Evolutionary conservation across 805 yeast genomes (phyloP), one percentile per base, ranked within the genome.

Genomic region (Zygosaccharomyces pseudorouxii): DNA sequence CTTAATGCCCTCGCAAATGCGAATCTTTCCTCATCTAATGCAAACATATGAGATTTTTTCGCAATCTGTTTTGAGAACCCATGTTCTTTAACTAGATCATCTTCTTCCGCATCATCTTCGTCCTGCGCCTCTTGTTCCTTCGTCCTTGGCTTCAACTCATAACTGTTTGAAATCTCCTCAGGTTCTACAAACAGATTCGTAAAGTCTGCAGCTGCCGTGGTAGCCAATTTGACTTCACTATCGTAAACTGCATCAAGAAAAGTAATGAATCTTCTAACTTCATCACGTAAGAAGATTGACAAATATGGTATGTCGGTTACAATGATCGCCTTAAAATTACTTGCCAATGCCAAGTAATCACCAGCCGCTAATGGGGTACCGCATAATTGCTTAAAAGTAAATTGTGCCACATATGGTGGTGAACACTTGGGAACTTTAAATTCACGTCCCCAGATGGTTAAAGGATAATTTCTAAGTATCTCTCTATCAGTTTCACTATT

Each of bases 241-340:
- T 93, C 98, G 65, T 93, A 93, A 3, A 90, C 95, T 0, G 99
- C 97, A 66, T 93, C 99, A 47, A 93, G 69, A 58, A 93, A 93
- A 0, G 96, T 93, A 65, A 93, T 93, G 63, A 93, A 92, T 58
- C 99, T 74, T 61, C 98, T 77, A 20, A 90, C 88, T 55, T 84
- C 77, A 60, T 93, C 97, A 54, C 96, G 77, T 42, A 80, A 84
- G 56, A 84, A 77, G 10, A 85, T 75, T 18, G 95, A 81, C 60
- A 93, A 69, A 53, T 82, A 82, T 9, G 99, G 99, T 38, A 93
- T 89, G 63, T 93, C 98, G 0, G 97, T 89, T 41, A 93, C 77
- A n/a, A 93, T 81, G 55, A 89, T 84, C 5, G 89, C 79, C 46
- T 79, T 78, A 71, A 82, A 93, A 11, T 82, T 71, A 4, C 78